Evolutionary conservation across 2,329 filamentous ascomycete species (phyloP).

Genomic region (Diplodia seriata): DNA sequence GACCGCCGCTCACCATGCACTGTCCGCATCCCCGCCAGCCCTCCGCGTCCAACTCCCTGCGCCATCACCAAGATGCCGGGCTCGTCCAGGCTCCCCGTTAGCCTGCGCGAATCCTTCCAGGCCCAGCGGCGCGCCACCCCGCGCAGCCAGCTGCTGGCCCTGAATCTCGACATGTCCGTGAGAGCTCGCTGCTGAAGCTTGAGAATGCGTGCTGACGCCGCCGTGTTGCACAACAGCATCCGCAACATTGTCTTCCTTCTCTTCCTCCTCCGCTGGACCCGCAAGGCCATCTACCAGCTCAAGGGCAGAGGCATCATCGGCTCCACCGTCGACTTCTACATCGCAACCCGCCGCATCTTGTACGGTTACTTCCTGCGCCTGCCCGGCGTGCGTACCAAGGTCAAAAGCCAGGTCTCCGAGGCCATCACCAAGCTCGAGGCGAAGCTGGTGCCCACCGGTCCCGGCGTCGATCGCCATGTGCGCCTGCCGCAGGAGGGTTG

Average conservation of each 20-base stretch:
- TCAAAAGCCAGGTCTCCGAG: slow-evolving; percentile 82
- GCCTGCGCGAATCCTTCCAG: slow-evolving; percentile 71
- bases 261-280: slow-evolving; percentile 83
- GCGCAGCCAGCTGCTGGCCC: slow-evolving; percentile 62
- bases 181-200: slow-evolving; percentile 12
- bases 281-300: slow-evolving; percentile 81
- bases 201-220: slow-evolving; percentile 7
- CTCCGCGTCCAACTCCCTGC: not conserved
- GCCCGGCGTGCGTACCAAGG: slow-evolving; percentile 84
- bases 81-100: slow-evolving; percentile 73
- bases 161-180: slow-evolving; percentile 73
- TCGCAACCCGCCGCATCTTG: slow-evolving; percentile 70
- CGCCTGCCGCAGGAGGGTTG: slow-evolving; percentile 84
- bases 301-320: slow-evolving; percentile 88
- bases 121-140: slow-evolving; percentile 63
- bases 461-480: slow-evolving; percentile 74
- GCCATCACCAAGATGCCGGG: slow-evolving; percentile 53
- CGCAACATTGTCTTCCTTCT: slow-evolving; percentile 63
- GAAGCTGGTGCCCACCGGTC: slow-evolving; percentile 79
- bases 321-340: slow-evolving; percentile 76
- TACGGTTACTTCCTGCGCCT: slow-evolving; percentile 87
- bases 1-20: slow-evolving; percentile 1
- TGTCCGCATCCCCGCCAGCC: not conserved
- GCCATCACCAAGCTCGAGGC: slow-evolving; percentile 79
- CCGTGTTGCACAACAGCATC: slow-evolving; percentile 20